Base-by-base conservation (phyloP, 2,329 filamentous ascomycete genomes). In the Penicillium capsulatum region DNA sequence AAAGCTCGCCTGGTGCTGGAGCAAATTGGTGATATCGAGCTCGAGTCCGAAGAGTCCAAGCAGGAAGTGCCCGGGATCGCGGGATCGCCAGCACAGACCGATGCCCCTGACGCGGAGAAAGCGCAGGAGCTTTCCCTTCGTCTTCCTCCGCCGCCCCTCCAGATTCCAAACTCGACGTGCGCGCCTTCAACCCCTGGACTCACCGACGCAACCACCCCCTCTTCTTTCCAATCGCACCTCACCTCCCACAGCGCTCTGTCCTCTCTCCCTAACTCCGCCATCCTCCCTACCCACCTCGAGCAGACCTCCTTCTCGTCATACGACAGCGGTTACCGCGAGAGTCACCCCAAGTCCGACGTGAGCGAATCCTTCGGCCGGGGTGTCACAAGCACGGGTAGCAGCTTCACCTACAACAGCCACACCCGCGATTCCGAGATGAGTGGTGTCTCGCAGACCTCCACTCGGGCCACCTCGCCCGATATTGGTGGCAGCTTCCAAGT, bases 21-120 rank as follows among this genome's bases (percentile, higher is more conserved):
- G 65, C 78, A 84, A 45, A 88, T 92, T 48, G 89, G 90, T 14
- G 90, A 95, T 63, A 94, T 95, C 50, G 89, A 95, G 63, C 80
- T 90, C 51, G 80, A 84, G 50, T 64, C 72, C 19, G 65, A 85
- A 17, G 76, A 74, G 34, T 13, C 5, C 17, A 40, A 27, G 26
- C 31, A 38, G 13, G 49, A 54, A 13, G 35, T 47, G 22, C 38
- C 43, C n/a, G 26, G 40, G 16, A 49, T 46, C 38, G 36, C 45
- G 22, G 57, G 49, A 16, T 50, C 55, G 27, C 51, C 50, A 35
- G 47, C 54, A 2, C 42, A 50, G 17, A 38, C 50, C 4, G 40
- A 44, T 28, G 44, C 44, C 13, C 36, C 50, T 5, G 31, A 41
- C 14, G 51, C 45, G 30, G 42, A 45, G 20, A 44, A 44, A 19